Evolutionary conservation across 2,329 filamentous ascomycete species (phyloP).

Genomic region (Mycocentrospora acerina): DNA sequence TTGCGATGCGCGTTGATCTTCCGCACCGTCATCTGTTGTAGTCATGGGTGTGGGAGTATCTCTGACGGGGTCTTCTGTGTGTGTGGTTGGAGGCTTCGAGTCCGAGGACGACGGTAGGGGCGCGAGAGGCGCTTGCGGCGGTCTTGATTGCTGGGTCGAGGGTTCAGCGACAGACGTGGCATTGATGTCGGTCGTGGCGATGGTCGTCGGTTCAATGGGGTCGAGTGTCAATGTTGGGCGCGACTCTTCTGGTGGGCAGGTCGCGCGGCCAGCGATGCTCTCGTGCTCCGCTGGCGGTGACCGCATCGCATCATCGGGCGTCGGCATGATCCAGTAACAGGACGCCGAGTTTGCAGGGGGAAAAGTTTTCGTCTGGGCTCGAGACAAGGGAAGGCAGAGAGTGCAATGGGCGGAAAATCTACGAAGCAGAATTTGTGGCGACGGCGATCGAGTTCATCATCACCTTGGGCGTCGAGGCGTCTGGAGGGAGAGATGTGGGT

Average conservation of each 20-base stretch:
- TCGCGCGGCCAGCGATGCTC: constrained; percentile 47
- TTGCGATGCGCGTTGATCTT: constrained; percentile 38
- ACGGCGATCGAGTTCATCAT: too few species aligned
- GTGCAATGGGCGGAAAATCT: not conserved
- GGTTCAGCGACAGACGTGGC: constrained; percentile 14
- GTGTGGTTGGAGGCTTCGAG: constrained; percentile 31
- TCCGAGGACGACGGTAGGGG: constrained; percentile 22
- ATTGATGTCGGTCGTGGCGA: constrained; percentile 15
- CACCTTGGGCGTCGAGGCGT: too few species aligned
- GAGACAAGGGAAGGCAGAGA: not conserved
- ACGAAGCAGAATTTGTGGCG: too few species aligned
- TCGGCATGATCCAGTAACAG: constrained; percentile 49
- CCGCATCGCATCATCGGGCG: constrained; percentile 47
- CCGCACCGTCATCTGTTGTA: constrained; percentile 35
- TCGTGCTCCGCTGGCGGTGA: constrained; percentile 44
- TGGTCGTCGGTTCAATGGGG: constrained; percentile 31
- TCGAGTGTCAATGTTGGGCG: constrained; percentile 29
- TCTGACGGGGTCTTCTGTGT: constrained; percentile 36
- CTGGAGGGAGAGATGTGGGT: too few species aligned
- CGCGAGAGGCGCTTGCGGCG: constrained; percentile 31
- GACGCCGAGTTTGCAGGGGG: constrained; percentile 31
- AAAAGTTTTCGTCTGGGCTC: constrained; percentile 5
- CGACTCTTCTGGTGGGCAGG: constrained; percentile 53
- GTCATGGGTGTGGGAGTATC: constrained; percentile 44
- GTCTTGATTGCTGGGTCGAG: constrained; percentile 38